These are phyloP conservation scores for Stentor coeruleus DNA, from an alignment of 73 alveolate genomes.

Conservation along the genomic window DNA sequence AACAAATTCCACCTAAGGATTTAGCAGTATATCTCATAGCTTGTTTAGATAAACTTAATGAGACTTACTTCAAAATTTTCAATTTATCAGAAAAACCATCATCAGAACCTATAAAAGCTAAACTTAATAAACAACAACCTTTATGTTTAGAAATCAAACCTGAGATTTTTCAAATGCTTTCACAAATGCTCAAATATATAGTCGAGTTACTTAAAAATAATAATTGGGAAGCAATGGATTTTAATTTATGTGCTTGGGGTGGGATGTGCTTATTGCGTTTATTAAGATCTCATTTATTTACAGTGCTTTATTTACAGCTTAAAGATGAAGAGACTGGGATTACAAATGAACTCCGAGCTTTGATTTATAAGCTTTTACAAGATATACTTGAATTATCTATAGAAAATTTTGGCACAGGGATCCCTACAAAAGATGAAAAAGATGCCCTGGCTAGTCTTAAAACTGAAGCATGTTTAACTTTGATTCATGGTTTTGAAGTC, in stretches of 20 bases:
- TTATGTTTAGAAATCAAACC: slow-evolving; percentile 15
- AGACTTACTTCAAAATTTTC: slow-evolving; percentile 6
- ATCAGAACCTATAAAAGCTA: slow-evolving; percentile 20
- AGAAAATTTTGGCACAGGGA: not conserved
- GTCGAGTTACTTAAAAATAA: not conserved
- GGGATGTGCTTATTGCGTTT: slow-evolving; percentile 5
- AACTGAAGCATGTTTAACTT: slow-evolving; percentile 6
- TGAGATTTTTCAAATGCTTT: slow-evolving; percentile 2
- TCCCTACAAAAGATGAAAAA: not conserved
- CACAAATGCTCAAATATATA: not conserved
- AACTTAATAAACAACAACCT: slow-evolving; percentile 13
- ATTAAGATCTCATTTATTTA: slow-evolving; percentile 2
- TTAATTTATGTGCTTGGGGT: slow-evolving; percentile 5
- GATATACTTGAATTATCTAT: not conserved
- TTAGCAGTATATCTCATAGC: slow-evolving; percentile 9
- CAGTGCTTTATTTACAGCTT: not conserved
- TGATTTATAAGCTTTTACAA: not conserved
- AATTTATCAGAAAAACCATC: not conserved
- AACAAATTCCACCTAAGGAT: not conserved
- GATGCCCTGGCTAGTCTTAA: slow-evolving; percentile 1
- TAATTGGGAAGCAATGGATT: slow-evolving; percentile 9
- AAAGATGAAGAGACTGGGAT: slow-evolving; percentile 27
- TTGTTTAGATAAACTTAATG: slow-evolving; percentile 14
- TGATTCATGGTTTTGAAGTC: slow-evolving; percentile 28
- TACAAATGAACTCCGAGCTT: not conserved